Evolutionary conservation across 2,329 filamentous ascomycete species (phyloP), one percentile per base, ranked within the genome.

Genomic region (Aspergillus latus): DNA sequence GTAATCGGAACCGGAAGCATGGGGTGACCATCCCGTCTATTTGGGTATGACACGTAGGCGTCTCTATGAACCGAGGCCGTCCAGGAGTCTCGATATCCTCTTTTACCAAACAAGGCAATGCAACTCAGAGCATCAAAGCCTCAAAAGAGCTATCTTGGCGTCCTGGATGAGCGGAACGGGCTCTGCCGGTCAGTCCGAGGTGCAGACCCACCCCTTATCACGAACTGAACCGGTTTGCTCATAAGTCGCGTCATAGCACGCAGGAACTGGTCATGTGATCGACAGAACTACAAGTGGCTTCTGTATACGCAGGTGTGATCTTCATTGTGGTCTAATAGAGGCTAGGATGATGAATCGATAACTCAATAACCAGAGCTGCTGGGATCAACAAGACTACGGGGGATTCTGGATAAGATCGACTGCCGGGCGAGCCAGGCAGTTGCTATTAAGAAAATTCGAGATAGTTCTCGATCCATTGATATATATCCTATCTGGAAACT

Each of bases 181-280:
- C 21, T 37, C 46, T 49, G 10, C 46, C 34, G 46, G 46, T 7
- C 21, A 39, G 6, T 30, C 32, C 15, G 47, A 39, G 34, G 32
- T 40, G 47, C 34, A 26, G 47, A 50, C 48, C 48, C 48, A 50
- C 48, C 8, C 37, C 13, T 49, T 29, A 50, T 50, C 48, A 21
- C 37, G 37, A 42, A 42, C 48, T 37, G 37, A 43, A 30, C 48
- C 48, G 36, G 36, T 49, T 49, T 49, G 21, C 21, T 16, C 13
- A 11, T 32, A 42, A n/a, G 10, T 43, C n/a, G 48, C 48, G 37
- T 50, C 48, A 50, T 50, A 42, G 39, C 39, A 28, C 26, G 48
- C 48, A 50, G 37, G 37, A 43, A 50, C 48, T 5, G 47, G 29
- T 11, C 48, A 50, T 50, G 37, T 32, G 48, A 50, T 50, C 37